These are phyloP conservation scores for Verticillium isaacii DNA, from an alignment of 2,329 filamentous ascomycete genomes.

Conservation along the genomic window DNA sequence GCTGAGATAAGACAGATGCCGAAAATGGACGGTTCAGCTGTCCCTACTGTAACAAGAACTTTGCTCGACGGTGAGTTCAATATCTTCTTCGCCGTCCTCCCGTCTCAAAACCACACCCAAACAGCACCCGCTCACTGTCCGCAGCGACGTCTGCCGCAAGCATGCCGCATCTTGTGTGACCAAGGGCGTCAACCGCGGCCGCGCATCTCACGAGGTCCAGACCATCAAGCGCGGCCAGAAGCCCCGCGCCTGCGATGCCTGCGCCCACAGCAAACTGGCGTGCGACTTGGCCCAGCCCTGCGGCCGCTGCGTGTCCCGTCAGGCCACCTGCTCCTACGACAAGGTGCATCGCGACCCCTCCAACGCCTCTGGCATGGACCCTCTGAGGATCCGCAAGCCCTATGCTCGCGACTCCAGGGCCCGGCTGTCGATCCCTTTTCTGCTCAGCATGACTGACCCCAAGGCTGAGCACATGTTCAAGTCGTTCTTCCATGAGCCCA, in stretches of 20 bases:
- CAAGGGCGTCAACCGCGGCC: slow-evolving; percentile 8
- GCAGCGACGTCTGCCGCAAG: slow-evolving; percentile 20
- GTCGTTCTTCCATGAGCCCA: slow-evolving; percentile 11
- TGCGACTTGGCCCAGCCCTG: slow-evolving; percentile 21
- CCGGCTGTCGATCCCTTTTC: slow-evolving; percentile 18
- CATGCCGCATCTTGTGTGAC: slow-evolving; percentile 16
- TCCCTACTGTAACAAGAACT: slow-evolving; percentile 14
- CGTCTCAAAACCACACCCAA: background rate
- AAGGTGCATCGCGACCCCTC: slow-evolving; percentile 2
- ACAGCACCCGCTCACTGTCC: background rate
- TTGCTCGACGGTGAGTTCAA: slow-evolving; percentile 12
- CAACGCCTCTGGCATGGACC: background rate
- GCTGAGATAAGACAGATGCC: slow-evolving; percentile 3
- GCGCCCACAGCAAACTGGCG: slow-evolving; percentile 21
- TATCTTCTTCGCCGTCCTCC: background rate
- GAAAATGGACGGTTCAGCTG: slow-evolving; percentile 11
- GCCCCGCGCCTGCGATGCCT: slow-evolving; percentile 20
- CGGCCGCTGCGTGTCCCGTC: slow-evolving; percentile 16
- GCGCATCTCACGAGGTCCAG: slow-evolving; percentile 6
- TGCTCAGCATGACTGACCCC: slow-evolving; percentile 19
- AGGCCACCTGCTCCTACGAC: slow-evolving; percentile 15
- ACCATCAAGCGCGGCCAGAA: slow-evolving; percentile 20
- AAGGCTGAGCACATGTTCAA: slow-evolving; percentile 17
- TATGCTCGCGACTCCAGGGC: slow-evolving; percentile 8
- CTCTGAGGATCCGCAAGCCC: background rate